Base-by-base conservation (phyloP, 2,329 filamentous ascomycete species). In the Fusarium luffae region DNA sequence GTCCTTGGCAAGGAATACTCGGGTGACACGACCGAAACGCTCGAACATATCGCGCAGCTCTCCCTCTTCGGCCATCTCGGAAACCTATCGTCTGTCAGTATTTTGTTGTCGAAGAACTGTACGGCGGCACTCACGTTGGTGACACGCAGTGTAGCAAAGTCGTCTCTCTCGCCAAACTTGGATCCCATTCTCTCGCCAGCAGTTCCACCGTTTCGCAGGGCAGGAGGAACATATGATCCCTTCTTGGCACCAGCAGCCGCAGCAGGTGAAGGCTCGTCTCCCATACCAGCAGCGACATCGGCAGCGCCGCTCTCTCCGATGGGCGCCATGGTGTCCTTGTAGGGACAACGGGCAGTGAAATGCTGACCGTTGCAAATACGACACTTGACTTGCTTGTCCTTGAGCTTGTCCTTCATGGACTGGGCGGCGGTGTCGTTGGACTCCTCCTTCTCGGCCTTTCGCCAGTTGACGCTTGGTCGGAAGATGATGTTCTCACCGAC, bases 321-420 rank as follows among this genome's bases (percentile, higher is more conserved):
- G 40, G 93, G 96, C 37, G 95, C 94, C 94, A 99, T 98, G 76
- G 95, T 99, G 81, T 98, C 96, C 87, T 98, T 99, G 91, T 97
- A 99, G 37, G 96, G 96, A 89, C 96, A 99, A 81, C 96, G 92
- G 74, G 95, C 95, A 43, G 96, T 99, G 87, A 98, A 99, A 89
- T 99, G 96, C 86, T 99, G 96, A 79, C 95, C 96, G 80, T 91
- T 93, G 85, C 96, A 99, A 80, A 99, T 98, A 88, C 96, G 92
- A 84, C 96, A 99, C 89, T 98, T 98, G 87, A 99, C 97, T 86
- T 98, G 97, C 89, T 98, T 97, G 85, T 98, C 94, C 89, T 96
- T 97, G 78, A 98, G 87, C 85, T 93, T 91, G 79, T 91, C 89
- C 84, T 92, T 92, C 84, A 92, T 88, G 76, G 86, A 86, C 83